A percentile compares a stretch with the other conserved stretches of the same genome.
Conservation (phyloP, 179 eudicot species). For the Pouteria campechiana region DNA sequence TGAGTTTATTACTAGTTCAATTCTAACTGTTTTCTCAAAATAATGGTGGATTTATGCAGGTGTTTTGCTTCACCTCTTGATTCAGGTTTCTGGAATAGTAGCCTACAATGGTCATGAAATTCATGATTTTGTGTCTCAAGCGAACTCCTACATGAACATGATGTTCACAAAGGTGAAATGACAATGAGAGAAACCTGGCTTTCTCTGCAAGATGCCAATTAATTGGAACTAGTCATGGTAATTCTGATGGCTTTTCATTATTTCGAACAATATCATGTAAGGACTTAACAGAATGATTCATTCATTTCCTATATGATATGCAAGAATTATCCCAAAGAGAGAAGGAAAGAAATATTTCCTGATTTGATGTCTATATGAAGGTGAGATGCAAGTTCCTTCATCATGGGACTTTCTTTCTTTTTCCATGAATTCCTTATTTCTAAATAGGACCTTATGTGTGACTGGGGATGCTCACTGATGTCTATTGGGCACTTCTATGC, state of each 20-base stretch:
- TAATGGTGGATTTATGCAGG: no score
- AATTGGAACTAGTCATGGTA: constrained; percentile 39
- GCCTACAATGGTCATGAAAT: constrained; percentile 44
- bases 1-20: not conserved
- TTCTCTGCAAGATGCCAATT: constrained; percentile 65
- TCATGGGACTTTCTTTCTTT: no score
- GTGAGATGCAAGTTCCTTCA: no score
- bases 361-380: no score
- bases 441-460: no score
- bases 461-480: no score
- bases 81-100: constrained; percentile 25
- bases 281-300: not conserved
- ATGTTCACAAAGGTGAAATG: constrained; percentile 51
- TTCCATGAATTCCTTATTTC: no score
- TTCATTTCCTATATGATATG: no score
- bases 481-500: no score
- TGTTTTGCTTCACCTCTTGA: no score
- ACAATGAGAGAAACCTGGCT: constrained; percentile 61
- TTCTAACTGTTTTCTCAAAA: no score
- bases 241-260: not conserved
- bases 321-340: constrained; percentile 71
- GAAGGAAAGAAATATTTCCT: constrained; percentile 61
- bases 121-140: constrained; percentile 41
- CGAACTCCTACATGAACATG: constrained; percentile 44
- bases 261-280: no score